Percentiles rank a stretch among this genome's conserved stretches.
phyloP scores from a whole-genome alignment of 2,329 filamentous ascomycete genomes.

The Diaporthe sp. region DNA sequence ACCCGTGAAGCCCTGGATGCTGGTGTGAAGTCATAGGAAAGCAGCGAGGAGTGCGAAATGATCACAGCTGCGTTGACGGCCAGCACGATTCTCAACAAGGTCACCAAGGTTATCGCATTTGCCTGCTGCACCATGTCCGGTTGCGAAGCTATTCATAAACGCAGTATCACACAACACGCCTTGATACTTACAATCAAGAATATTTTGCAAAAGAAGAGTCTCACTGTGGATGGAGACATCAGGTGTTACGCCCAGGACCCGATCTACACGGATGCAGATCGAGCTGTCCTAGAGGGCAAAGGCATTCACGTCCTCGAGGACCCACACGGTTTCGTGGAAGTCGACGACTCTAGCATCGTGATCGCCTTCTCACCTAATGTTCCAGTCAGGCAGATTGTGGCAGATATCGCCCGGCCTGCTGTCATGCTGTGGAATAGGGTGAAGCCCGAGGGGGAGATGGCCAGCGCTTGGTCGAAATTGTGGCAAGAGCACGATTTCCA shows the following conservation, averaged over 20 bases:
- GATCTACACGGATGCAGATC: not conserved
- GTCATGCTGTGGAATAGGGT: slow-evolving; percentile 1
- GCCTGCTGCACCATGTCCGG: not conserved
- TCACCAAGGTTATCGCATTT: slow-evolving; percentile 20
- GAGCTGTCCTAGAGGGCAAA: not conserved
- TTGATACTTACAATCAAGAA: not conserved
- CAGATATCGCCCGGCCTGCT: slow-evolving; percentile 7
- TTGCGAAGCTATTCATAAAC: too few relatives aligned
- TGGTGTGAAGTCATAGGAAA: not conserved
- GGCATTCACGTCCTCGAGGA: not conserved
- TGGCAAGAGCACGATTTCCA: not conserved
- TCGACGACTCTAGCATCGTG: not conserved
- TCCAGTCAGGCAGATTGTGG: slow-evolving; percentile 23
- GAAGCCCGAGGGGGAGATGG: not conserved
- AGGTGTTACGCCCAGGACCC: slow-evolving; percentile 1
- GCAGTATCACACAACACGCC: not conserved
- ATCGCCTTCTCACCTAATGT: not conserved
- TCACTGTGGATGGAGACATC: not conserved
- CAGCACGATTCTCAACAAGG: not conserved
- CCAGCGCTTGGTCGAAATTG: not conserved
- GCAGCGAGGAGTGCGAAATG: not conserved
- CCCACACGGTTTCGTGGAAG: slow-evolving; percentile 1
- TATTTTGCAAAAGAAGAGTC: not conserved
- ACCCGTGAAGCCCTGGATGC: not conserved
- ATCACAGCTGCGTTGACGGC: not conserved